Evolutionary conservation across 2,329 filamentous ascomycete species (phyloP).

Genomic region (Celoporthe dispersa): DNA sequence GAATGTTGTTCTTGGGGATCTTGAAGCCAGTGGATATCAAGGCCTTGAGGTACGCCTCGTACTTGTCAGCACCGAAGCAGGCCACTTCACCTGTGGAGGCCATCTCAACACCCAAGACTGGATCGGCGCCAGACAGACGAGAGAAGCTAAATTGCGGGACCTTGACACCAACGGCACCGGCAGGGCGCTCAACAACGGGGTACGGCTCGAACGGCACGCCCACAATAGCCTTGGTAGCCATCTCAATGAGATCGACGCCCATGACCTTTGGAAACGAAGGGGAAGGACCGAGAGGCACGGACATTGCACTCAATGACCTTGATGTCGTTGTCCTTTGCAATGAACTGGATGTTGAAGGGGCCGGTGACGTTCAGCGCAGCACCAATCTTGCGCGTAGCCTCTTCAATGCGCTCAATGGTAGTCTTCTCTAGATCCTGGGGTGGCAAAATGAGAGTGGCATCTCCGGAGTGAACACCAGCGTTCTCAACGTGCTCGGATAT

Average conservation of each 20-base stretch:
- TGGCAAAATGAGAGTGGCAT: constrained; percentile 92
- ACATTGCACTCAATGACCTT: constrained; percentile 99
- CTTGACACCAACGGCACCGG: constrained; percentile 92
- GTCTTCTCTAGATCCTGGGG: constrained; percentile 90
- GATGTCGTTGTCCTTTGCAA: constrained; percentile 99
- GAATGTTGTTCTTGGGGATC: constrained; percentile 91
- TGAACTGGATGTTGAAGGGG: constrained; percentile 99
- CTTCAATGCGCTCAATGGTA: constrained; percentile 88
- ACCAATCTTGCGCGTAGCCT: constrained; percentile 94
- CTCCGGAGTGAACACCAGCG: constrained; percentile 96
- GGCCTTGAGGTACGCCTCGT: constrained; percentile 96
- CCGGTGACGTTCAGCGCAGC: constrained; percentile 93
- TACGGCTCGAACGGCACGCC: constrained; percentile 82
- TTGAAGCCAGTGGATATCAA: constrained; percentile 95
- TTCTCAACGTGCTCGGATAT: constrained; percentile 99
- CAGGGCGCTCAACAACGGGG: constrained; percentile 73
- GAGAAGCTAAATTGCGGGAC: constrained; percentile 99
- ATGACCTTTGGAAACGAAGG: constrained; percentile 99
- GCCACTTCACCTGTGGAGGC: constrained; percentile 98
- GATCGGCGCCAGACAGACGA: constrained; percentile 91
- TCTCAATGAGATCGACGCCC: constrained; percentile 95
- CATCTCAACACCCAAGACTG: constrained; percentile 98
- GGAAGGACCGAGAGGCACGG: constrained; percentile 92
- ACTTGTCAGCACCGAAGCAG: constrained; percentile 93
- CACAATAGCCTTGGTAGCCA: constrained; percentile 98